Conservation (phyloP, 352 stramenopile genomes). For the Paralagenidium karlingii region DNA sequence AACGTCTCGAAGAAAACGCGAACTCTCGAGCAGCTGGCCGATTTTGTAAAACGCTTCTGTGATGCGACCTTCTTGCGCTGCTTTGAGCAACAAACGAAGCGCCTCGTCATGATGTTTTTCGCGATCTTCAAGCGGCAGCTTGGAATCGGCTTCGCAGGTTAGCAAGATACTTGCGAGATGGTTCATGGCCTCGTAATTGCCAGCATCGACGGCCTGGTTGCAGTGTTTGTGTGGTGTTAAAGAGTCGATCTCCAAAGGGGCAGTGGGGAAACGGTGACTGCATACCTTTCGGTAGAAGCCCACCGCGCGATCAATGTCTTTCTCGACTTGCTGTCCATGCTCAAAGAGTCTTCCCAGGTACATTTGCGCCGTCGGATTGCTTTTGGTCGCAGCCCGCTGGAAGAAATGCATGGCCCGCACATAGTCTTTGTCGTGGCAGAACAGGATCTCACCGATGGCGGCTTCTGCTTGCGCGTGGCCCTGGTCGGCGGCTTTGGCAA, state of each 20-base stretch:
- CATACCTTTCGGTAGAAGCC: slow-evolving; percentile 30
- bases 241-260: background rate
- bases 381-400: slow-evolving; percentile 28
- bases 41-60: slow-evolving; percentile 23
- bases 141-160: background rate
- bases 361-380: slow-evolving; percentile 28
- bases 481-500: slow-evolving; percentile 35
- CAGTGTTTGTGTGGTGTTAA: too few relatives aligned
- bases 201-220: slow-evolving; percentile 21
- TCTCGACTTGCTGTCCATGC: slow-evolving; percentile 29
- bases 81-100: slow-evolving; percentile 37
- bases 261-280: background rate
- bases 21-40: slow-evolving; percentile 41
- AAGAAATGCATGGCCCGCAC: slow-evolving; percentile 53
- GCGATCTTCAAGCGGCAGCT: slow-evolving; percentile 22
- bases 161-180: slow-evolving; percentile 36
- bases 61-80: slow-evolving; percentile 20
- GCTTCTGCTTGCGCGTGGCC: slow-evolving; percentile 29
- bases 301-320: slow-evolving; percentile 36
- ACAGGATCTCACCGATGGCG: slow-evolving; percentile 29
- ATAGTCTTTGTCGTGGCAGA: slow-evolving; percentile 17
- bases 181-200: slow-evolving; percentile 35
- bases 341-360: slow-evolving; percentile 32
- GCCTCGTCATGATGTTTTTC: slow-evolving; percentile 53
- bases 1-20: slow-evolving; percentile 27